Percentiles rank a stretch among this genome's conserved stretches.
Conservation (phyloP, 1,284 basidiomycete species). For the Cryptococcus sp. region DNA sequence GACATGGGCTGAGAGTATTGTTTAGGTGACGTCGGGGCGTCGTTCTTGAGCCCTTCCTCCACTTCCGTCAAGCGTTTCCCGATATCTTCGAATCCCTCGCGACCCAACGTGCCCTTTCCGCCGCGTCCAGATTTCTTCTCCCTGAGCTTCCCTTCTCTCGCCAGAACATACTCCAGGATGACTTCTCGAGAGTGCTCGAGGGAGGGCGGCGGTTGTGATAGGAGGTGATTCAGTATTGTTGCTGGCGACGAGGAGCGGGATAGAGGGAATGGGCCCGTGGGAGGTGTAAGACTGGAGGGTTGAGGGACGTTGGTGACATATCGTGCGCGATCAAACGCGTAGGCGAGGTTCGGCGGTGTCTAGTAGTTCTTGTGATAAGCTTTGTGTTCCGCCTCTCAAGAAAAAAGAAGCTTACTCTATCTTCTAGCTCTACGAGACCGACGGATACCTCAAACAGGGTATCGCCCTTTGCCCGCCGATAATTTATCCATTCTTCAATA, state of each 20-base stretch:
- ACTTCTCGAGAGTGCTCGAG: slow-evolving; percentile 49
- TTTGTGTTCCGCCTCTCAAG: not conserved
- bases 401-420: slow-evolving; percentile 29
- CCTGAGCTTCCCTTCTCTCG: slow-evolving; percentile 40
- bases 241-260: slow-evolving; percentile 38
- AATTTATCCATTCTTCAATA: slow-evolving; percentile 48
- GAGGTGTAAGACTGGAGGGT: slow-evolving; percentile 45
- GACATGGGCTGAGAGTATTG: slow-evolving; percentile 3
- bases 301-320: slow-evolving; percentile 50
- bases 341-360: slow-evolving; percentile 38
- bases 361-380: slow-evolving; percentile 8
- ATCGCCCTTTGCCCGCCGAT: slow-evolving; percentile 44
- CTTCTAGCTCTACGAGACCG: slow-evolving; percentile 41
- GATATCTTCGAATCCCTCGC: slow-evolving; percentile 49
- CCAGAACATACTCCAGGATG: slow-evolving; percentile 50
- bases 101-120: slow-evolving; percentile 50
- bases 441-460: slow-evolving; percentile 46
- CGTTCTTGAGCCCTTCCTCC: slow-evolving; percentile 41
- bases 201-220: slow-evolving; percentile 38
- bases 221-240: slow-evolving; percentile 40
- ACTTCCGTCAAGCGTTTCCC: slow-evolving; percentile 41
- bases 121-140: slow-evolving; percentile 45
- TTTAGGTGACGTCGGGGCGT: slow-evolving; percentile 3
- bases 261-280: slow-evolving; percentile 40
- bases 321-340: slow-evolving; percentile 45